These are phyloP conservation scores for Neofusicoccum umdonicola DNA, from an alignment of 2,329 filamentous ascomycete species.

Conservation along the genomic window DNA sequence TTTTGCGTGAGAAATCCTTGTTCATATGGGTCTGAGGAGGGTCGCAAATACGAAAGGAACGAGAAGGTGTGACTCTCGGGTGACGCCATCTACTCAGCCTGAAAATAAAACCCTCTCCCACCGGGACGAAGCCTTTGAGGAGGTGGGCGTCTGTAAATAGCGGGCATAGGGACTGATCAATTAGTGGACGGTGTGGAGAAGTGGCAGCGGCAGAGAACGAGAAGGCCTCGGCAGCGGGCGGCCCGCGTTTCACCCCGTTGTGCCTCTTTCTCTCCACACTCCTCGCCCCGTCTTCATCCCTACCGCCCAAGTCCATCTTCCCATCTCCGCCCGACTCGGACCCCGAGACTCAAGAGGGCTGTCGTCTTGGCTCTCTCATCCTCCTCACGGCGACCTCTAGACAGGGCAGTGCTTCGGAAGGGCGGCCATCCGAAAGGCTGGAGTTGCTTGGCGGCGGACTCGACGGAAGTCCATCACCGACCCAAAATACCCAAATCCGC, in stretches of 20 bases:
- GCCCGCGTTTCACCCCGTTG: not conserved
- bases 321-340: not conserved
- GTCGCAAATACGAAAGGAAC: constrained; percentile 2
- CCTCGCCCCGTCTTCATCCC: not conserved
- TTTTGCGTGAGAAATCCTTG: not conserved
- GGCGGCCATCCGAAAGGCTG: not conserved
- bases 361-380: not conserved
- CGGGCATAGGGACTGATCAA: too few relatives aligned
- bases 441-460: not conserved
- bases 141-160: not conserved
- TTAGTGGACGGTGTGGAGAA: too few relatives aligned
- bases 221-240: not conserved
- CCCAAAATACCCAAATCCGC: too few relatives aligned
- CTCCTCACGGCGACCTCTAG: not conserved
- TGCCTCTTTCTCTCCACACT: not conserved
- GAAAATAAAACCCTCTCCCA: not conserved
- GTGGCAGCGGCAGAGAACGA: too few relatives aligned
- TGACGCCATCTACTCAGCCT: not conserved
- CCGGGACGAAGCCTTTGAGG: not conserved
- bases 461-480: not conserved
- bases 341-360: not conserved
- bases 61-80: constrained; percentile 7
- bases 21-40: not conserved
- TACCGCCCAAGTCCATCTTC: not conserved
- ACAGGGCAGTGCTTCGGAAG: not conserved